Percentiles rank a stretch among this genome's conserved stretches.
Evolutionary conservation across 192 early-diverging fungal species (phyloP).

Genomic region (Backusella tarrabulga): DNA sequence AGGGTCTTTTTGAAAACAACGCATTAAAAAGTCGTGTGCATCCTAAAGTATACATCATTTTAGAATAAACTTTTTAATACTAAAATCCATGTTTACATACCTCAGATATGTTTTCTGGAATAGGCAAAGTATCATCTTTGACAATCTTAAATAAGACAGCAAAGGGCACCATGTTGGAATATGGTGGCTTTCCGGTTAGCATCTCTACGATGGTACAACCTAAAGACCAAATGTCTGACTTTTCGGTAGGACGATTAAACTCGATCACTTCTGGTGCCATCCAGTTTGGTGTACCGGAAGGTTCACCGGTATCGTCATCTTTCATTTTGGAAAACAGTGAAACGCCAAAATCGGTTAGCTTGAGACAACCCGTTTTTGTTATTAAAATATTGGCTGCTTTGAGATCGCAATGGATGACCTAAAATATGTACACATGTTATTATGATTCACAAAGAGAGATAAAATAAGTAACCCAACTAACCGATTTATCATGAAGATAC

Average conservation of each 20-base stretch:
- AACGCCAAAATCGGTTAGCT: slow-evolving; percentile 96
- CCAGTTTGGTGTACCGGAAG: slow-evolving; percentile 86
- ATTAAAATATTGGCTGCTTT: slow-evolving; percentile 96
- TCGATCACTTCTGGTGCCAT: slow-evolving; percentile 93
- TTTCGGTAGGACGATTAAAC: slow-evolving; percentile 78
- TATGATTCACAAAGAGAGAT: neutral
- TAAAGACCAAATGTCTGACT: slow-evolving; percentile 94
- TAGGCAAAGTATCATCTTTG: slow-evolving; percentile 83
- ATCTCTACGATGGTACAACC: slow-evolving; percentile 94
- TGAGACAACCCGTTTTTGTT: slow-evolving; percentile 92
- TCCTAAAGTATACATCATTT: neutral
- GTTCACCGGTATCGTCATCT: slow-evolving; percentile 56
- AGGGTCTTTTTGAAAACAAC: slow-evolving; percentile 85
- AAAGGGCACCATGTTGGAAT: slow-evolving; percentile 81
- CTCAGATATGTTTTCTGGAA: slow-evolving; percentile 75
- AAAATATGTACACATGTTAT: neutral
- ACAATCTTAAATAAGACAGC: slow-evolving; percentile 92
- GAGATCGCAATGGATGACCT: slow-evolving; percentile 88
- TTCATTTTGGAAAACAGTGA: slow-evolving; percentile 78
- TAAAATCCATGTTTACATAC: neutral
- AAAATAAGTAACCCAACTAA: slow-evolving; percentile 22
- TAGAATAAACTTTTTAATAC: neutral
- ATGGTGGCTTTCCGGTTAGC: slow-evolving; percentile 91
- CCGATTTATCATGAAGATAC: slow-evolving; percentile 84
- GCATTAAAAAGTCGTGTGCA: slow-evolving; percentile 66